Conservation (phyloP, 805 yeast genomes). For the Priceomyces castillae region DNA sequence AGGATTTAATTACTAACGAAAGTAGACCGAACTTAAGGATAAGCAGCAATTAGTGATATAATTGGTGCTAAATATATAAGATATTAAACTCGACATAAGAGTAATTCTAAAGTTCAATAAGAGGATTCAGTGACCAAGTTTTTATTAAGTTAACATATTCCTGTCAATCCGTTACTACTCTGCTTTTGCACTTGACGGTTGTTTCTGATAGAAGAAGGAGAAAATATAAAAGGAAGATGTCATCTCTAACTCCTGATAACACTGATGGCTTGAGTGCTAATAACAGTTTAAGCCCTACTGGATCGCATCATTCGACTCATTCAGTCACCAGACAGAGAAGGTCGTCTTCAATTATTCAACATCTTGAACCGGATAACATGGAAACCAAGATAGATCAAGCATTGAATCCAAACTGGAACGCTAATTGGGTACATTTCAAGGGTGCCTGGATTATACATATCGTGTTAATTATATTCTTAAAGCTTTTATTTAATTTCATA, state of each 20-base stretch:
- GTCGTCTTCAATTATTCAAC: slow-evolving; percentile 85
- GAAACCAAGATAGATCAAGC: slow-evolving; percentile 93
- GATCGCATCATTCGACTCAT: slow-evolving; percentile 24
- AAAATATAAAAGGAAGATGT: neutral
- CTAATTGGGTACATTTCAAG: slow-evolving; percentile 92
- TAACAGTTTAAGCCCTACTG: slow-evolving; percentile 21
- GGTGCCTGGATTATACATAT: slow-evolving; percentile 97
- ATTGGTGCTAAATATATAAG: too few species aligned
- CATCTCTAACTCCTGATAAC: slow-evolving; percentile 5
- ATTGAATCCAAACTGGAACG: slow-evolving; percentile 84
- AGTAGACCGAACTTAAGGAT: neutral
- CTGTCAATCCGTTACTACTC: neutral
- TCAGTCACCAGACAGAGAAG: slow-evolving; percentile 49
- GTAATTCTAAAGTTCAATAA: too few species aligned
- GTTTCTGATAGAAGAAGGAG: neutral
- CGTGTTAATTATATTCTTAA: slow-evolving; percentile 72
- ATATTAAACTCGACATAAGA: too few species aligned
- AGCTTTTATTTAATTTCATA: slow-evolving; percentile 72
- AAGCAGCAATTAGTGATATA: neutral
- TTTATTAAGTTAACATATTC: too few species aligned
- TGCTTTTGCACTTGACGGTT: neutral
- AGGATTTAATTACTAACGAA: neutral
- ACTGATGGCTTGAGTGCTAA: slow-evolving; percentile 4
- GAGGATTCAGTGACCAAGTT: too few species aligned
- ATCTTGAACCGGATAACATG: slow-evolving; percentile 87